Percentiles rank a stretch among this genome's conserved stretches.
Conservation (phyloP, 2,329 filamentous ascomycete genomes). For the Stromatinia cepivora region DNA sequence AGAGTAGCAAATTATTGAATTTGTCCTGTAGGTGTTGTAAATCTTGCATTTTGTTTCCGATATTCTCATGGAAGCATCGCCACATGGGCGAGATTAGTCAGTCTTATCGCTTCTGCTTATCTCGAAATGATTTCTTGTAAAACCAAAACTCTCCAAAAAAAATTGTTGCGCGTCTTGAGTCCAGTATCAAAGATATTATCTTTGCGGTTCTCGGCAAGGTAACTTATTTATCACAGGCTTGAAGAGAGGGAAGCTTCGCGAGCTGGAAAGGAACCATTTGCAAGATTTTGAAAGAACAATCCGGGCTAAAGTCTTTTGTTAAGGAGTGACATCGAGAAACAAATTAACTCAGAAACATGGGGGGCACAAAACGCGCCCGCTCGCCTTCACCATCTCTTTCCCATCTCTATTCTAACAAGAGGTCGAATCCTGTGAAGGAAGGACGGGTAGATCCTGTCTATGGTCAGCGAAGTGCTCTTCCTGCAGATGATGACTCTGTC, state of each 20-base stretch:
- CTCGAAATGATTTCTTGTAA: neutral
- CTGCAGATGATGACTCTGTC: conserved; percentile 57
- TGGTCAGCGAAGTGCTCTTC: conserved; percentile 72
- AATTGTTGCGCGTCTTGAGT: neutral
- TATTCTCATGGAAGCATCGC: neutral
- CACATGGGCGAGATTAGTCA: conserved; percentile 9
- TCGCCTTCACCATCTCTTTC: conserved; percentile 20
- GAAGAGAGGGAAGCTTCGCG: too few species aligned
- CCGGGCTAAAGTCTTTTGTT: too few species aligned
- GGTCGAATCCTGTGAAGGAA: conserved; percentile 32
- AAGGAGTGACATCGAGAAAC: neutral
- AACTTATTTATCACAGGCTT: neutral
- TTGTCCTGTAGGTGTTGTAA: neutral
- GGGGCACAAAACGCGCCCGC: conserved; percentile 17
- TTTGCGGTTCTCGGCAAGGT: neutral
- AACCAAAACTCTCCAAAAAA: neutral
- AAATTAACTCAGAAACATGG: neutral
- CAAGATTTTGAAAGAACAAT: neutral
- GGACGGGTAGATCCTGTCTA: conserved; percentile 60
- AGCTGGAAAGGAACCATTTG: neutral
- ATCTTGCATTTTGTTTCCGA: neutral
- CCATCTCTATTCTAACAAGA: conserved; percentile 18
- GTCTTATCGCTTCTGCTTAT: neutral
- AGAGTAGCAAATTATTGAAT: neutral
- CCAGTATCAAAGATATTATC: neutral